phyloP scores from a whole-genome alignment of 192 early-diverging fungal genomes.

The Umbelopsis ramanniana region DNA sequence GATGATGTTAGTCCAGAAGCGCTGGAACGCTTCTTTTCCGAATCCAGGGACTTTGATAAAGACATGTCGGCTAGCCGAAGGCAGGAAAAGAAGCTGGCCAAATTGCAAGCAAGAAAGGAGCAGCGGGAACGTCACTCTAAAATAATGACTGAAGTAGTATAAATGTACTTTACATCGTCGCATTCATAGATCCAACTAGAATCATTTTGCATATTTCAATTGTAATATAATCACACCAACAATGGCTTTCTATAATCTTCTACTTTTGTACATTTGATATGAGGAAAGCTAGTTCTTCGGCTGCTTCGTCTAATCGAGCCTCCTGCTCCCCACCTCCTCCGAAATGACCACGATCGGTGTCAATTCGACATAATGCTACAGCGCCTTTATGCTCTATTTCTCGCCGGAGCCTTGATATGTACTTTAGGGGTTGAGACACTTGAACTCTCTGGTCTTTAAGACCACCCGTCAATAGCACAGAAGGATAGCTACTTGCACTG shows the following conservation, averaged over 20 bases:
- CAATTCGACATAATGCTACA: slow-evolving; percentile 36
- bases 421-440: slow-evolving; percentile 88
- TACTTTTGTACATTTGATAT: slow-evolving; percentile 48
- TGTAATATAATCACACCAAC: background rate
- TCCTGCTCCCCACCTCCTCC: slow-evolving; percentile 53
- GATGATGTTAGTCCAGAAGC: slow-evolving; percentile 70
- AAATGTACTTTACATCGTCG: background rate
- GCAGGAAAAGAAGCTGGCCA: slow-evolving; percentile 52
- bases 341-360: slow-evolving; percentile 58
- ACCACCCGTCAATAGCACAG: slow-evolving; percentile 77
- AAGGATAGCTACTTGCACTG: slow-evolving; percentile 43
- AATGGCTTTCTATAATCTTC: background rate
- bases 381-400: slow-evolving; percentile 30
- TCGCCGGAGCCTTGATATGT: slow-evolving; percentile 70
- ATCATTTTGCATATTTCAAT: background rate
- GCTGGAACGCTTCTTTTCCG: slow-evolving; percentile 55
- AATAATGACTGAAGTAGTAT: slow-evolving; percentile 6
- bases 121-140: slow-evolving; percentile 28
- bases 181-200: background rate
- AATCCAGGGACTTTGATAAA: slow-evolving; percentile 23
- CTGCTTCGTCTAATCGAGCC: slow-evolving; percentile 51
- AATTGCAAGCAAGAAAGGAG: slow-evolving; percentile 48
- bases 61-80: slow-evolving; percentile 38
- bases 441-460: slow-evolving; percentile 81
- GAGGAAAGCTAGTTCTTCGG: slow-evolving; percentile 58